Conservation (phyloP, 345 rosid genomes). For the Eucalyptus regnans region DNA sequence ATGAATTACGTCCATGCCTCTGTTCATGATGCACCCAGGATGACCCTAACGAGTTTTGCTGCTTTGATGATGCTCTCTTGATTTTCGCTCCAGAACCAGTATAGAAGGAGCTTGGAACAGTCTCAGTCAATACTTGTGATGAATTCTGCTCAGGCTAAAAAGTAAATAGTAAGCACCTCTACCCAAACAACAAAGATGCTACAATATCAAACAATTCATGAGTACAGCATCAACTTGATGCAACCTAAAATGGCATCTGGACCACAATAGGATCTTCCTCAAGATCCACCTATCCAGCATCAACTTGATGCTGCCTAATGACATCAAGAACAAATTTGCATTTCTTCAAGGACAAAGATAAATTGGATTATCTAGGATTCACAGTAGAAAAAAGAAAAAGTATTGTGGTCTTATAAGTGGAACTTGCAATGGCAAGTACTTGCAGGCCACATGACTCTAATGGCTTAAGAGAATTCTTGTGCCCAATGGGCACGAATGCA, state of each 20-base stretch:
- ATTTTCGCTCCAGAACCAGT: slow-evolving; percentile 88
- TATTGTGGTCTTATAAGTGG: not conserved
- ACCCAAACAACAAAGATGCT: not conserved
- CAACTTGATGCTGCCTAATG: not conserved
- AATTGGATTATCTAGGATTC: not conserved
- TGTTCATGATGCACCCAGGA: slow-evolving; percentile 63
- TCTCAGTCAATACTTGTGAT: slow-evolving; percentile 26
- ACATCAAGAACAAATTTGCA: not conserved
- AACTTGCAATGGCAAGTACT: not conserved
- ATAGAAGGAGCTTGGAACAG: slow-evolving; percentile 23
- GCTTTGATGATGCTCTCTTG: slow-evolving; percentile 54
- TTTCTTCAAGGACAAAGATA: not conserved
- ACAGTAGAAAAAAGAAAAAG: not conserved
- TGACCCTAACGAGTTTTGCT: slow-evolving; percentile 24
- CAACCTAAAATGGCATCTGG: not conserved
- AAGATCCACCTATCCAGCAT: not conserved
- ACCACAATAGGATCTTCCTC: not conserved
- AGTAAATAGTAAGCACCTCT: not conserved
- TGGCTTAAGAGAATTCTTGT: not conserved
- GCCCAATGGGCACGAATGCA: not conserved
- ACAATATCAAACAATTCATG: not conserved
- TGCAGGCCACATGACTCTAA: not conserved
- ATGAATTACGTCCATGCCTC: slow-evolving; percentile 13
- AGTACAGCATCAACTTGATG: not conserved
- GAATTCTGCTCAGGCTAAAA: slow-evolving; percentile 28